Evolutionary conservation across 495 filamentous ascomycete species (phyloP).

Genomic region (Podospora tetraspora): DNA sequence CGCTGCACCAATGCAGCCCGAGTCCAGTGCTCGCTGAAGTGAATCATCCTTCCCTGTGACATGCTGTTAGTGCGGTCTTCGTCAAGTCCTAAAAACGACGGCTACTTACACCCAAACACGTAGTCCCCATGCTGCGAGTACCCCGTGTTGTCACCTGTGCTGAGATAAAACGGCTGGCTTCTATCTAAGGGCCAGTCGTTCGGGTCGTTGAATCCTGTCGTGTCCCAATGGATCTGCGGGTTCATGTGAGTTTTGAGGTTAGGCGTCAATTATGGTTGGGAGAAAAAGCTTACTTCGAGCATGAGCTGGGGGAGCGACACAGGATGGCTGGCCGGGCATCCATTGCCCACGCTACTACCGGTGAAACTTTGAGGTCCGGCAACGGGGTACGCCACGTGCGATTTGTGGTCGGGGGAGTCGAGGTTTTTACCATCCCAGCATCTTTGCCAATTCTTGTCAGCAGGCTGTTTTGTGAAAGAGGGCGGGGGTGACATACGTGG

Average conservation of each 20-base stretch:
- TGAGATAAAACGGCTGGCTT: constrained; percentile 14
- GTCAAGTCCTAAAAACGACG: not conserved
- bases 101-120: constrained; percentile 6
- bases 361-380: constrained; percentile 23
- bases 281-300: not conserved
- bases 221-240: constrained; percentile 16
- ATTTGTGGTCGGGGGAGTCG: constrained; percentile 34
- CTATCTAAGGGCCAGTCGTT: constrained; percentile 16
- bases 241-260: not conserved
- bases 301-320: constrained; percentile 19
- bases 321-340: constrained; percentile 14
- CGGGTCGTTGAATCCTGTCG: constrained; percentile 18
- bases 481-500: constrained; percentile 20
- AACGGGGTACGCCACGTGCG: constrained; percentile 33
- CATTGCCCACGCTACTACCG: constrained; percentile 6
- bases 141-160: constrained; percentile 13
- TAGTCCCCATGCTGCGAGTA: constrained; percentile 20
- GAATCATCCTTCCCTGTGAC: constrained; percentile 6
- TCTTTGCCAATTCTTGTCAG: not conserved
- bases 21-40: constrained; percentile 4
- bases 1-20: constrained; percentile 2
- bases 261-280: not conserved
- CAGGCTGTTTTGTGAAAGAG: not conserved
- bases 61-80: not conserved
- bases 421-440: constrained; percentile 32